Conservation (phyloP, 2,329 filamentous ascomycete genomes). For the Calonectria hawksworthii region DNA sequence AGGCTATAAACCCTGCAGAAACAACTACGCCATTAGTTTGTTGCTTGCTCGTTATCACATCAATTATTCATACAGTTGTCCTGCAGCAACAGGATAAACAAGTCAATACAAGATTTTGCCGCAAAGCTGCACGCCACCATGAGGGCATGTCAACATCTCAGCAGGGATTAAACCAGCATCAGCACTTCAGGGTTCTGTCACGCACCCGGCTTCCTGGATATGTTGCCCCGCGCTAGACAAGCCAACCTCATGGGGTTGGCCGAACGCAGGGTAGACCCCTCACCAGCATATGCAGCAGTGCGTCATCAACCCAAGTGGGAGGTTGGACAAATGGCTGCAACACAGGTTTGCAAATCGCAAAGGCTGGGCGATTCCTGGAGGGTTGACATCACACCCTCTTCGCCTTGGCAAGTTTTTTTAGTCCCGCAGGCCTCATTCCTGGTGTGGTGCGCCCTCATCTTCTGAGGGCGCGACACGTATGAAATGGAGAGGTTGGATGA, state of each 20-base stretch:
- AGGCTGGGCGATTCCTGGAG: neutral
- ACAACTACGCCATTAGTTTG: no score
- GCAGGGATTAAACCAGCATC: neutral
- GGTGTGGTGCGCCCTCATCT: neutral
- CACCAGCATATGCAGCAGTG: slow-evolving; percentile 4
- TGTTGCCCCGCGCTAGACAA: neutral
- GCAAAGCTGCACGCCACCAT: neutral
- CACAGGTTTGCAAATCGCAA: neutral
- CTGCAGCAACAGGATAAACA: neutral
- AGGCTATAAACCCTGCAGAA: no score
- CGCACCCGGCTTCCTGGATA: neutral
- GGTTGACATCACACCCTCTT: neutral
- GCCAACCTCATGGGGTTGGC: neutral
- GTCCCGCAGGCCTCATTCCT: neutral
- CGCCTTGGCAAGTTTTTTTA: neutral
- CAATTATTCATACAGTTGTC: neutral
- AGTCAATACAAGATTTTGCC: neutral
- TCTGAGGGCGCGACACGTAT: neutral
- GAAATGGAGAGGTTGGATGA: neutral
- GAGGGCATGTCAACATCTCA: neutral
- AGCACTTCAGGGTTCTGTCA: neutral
- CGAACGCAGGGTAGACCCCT: neutral
- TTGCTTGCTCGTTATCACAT: neutral
- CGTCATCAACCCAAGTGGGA: neutral
- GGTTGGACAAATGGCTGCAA: neutral